These are phyloP conservation scores for Kwoniella dejecticola DNA, from an alignment of 768 basidiomycete genomes.

Conservation along the genomic window DNA sequence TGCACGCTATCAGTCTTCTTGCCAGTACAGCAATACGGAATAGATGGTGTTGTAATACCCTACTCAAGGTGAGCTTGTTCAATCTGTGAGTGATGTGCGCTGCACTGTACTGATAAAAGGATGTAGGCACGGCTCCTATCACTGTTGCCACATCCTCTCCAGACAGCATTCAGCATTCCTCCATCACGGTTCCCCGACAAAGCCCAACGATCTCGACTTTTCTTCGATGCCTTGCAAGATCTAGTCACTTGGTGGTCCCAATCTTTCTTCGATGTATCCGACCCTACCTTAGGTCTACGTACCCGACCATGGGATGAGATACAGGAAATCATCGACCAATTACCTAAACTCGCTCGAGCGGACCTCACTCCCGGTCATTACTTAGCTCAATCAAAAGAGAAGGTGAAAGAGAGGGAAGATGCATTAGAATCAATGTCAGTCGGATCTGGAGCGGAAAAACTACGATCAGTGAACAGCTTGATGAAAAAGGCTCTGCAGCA, in stretches of 20 bases:
- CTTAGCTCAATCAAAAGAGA: constrained; percentile 29
- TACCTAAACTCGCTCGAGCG: constrained; percentile 45
- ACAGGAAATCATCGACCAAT: constrained; percentile 49
- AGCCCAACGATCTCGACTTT: constrained; percentile 78
- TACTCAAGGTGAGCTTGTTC: constrained; percentile 70
- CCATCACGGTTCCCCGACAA: constrained; percentile 78
- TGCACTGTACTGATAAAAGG: background rate
- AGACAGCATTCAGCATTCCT: constrained; percentile 76
- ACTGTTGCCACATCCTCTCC: constrained; percentile 74
- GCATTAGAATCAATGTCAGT: constrained; percentile 52
- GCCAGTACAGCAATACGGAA: constrained; percentile 76
- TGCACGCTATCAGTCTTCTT: constrained; percentile 81
- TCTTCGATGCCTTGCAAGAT: constrained; percentile 74
- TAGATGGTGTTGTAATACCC: constrained; percentile 74
- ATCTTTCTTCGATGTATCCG: constrained; percentile 61
- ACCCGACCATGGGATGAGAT: constrained; percentile 78
- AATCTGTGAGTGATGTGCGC: background rate
- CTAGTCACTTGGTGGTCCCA: constrained; percentile 83
- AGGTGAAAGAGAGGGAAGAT: constrained; percentile 58
- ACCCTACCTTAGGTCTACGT: constrained; percentile 58
- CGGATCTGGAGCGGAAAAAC: constrained; percentile 64
- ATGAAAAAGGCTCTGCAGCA: constrained; percentile 89
- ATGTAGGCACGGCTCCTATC: constrained; percentile 83
- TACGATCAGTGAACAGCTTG: constrained; percentile 77
- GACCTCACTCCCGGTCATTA: constrained; percentile 34